Evolutionary conservation across 306 rosid species (phyloP), one percentile per base, ranked within the genome.

Genomic region (Morella rubra): DNA sequence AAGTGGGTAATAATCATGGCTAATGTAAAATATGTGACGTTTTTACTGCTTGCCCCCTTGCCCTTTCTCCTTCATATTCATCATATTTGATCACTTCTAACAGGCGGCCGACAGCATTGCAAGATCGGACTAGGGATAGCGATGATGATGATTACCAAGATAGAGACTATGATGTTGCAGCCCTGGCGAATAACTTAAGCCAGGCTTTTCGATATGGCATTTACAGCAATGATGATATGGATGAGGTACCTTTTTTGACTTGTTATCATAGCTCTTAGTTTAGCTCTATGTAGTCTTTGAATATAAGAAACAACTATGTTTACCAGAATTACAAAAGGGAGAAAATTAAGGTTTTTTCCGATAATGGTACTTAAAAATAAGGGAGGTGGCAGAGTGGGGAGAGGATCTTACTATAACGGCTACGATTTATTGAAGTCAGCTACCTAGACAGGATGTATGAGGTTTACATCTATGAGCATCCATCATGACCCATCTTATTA

Each of bases 101-200:
- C 88, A 96, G 99, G 96, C 90, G 99, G 78, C 99, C 99, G 45
- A 88, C 97, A 46, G 89, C 97, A 6, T 77, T 96, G 83, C 99
- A 91, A 47, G 99, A 96, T 83, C 88, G 98, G 73, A 86, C 71
- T 66, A 91, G 97, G 90, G 99, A 96, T 72, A 95, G 97, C 56
- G 98, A 92, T 24, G 98, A 96, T 83, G 99, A 96, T 75, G 99
- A 92, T 80, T 96, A 89, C 74, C 97, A 92, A 85, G 99, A 96
- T 62, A 90, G 97, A 78, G 99, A 96, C 77, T 92, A 90, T 64
- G 99, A 96, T 74, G 99, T 96, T 76, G 99, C 99, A 59, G 97
- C 99, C 47, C 85, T 96, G 15, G 99, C 98, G 56, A 96, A 92
- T 84, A 96, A 92, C 85, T 82, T 96, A 76, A 96, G 97, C 80